Evolutionary conservation across 257 asterid genomes (phyloP), one percentile per base, ranked within the genome.

Genomic region (Solanum etuberosum): DNA sequence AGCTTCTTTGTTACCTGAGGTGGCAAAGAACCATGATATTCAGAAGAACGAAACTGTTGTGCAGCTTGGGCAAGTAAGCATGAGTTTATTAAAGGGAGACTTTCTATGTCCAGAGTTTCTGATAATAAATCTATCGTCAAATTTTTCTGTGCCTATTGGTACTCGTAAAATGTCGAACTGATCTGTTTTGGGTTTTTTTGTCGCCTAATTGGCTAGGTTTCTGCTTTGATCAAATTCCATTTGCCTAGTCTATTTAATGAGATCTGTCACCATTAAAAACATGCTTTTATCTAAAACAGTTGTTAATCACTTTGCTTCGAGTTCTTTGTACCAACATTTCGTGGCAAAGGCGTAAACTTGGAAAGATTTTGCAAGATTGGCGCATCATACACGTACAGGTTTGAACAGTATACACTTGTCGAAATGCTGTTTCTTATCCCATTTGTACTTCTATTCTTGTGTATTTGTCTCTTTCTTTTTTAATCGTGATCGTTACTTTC

Each of bases 311-410:
- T 89, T 91, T 97, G 94, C 94, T 97, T 85, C 90, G 92, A 91
- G 91, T 96, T 91, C 93, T 97, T 48, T 97, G 98, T 91, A 91
- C 99, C 38, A 97, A 97, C 90, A 90, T 95, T 88, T 96, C 99
- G 76, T 97, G 99, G 99, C 99, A 95, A 91, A 91, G 99, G 88
- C 99, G 99, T 87, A 97, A 97, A 91, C 98, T 97, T 85, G 99
- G 99, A 90, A 97, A 97, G 91, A 92, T 94, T 86, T 91, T 97
- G 89, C 99, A 97, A 93, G 99, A 97, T 89, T 97, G 99, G 99
- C 99, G 97, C 65, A 93, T 97, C 90, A 91, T 95, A 87, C 93
- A 92, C 86, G 94, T 95, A 83, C 99, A 97, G 99, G 99, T 97
- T 81, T 85, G 86, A 92, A 14, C 85, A 48, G 59, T 59, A 73